These are phyloP conservation scores for Fraxinus americana DNA, from an alignment of 257 asterid species.

Conservation along the genomic window DNA sequence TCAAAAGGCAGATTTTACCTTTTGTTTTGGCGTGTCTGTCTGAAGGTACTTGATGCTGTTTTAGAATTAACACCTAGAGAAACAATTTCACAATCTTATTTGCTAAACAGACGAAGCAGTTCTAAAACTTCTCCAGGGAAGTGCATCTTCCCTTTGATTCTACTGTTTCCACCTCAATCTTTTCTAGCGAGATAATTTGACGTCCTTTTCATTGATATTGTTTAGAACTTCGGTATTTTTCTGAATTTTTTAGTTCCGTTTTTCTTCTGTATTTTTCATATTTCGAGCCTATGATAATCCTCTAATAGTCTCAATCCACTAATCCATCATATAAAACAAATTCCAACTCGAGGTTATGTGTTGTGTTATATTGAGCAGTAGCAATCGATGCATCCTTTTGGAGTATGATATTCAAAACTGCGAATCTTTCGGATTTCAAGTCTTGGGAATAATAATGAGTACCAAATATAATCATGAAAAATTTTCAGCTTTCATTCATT, in stretches of 20 bases:
- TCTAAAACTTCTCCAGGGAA: background rate
- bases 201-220: background rate
- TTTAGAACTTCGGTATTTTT: background rate
- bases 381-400: background rate
- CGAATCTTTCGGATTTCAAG: background rate
- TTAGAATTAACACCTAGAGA: background rate
- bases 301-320: background rate
- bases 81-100: background rate
- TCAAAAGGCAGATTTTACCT: background rate
- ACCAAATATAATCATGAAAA: background rate
- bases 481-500: background rate
- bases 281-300: background rate
- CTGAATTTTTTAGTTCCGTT: background rate
- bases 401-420: background rate
- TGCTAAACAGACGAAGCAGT: background rate
- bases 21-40: background rate
- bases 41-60: background rate
- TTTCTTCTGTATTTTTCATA: background rate
- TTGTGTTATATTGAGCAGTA: background rate
- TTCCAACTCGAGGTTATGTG: background rate
- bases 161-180: background rate
- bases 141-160: background rate
- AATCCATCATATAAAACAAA: background rate
- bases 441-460: background rate
- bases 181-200: background rate